Evolutionary conservation across 176 grass and related monocot species (phyloP).

Genomic region (Chrysopogon serrulatus): DNA sequence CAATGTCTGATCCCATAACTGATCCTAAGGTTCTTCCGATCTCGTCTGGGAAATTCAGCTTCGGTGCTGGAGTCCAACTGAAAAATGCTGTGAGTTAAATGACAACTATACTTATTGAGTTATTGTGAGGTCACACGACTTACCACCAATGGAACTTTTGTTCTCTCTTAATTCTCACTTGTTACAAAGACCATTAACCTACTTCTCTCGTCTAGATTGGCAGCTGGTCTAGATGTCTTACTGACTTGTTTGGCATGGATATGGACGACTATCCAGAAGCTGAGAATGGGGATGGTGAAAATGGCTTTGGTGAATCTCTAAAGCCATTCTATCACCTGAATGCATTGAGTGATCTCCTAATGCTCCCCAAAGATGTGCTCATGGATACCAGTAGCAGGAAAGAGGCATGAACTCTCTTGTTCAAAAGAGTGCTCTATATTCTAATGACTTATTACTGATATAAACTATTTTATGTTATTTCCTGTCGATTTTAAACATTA

Average conservation of each 20-base stretch:
- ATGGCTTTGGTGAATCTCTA: constrained; percentile 34
- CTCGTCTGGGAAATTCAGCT: constrained; percentile 77
- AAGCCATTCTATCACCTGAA: constrained; percentile 82
- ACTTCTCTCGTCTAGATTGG: constrained; percentile 65
- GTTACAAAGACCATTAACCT: background rate
- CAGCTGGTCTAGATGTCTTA: constrained; percentile 89
- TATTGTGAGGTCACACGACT: constrained; percentile 5
- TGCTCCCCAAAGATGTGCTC: constrained; percentile 96
- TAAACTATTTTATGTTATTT: background rate
- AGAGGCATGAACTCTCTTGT: constrained; percentile 56
- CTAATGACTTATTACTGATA: background rate
- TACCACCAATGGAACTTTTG: background rate
- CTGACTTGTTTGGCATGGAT: constrained; percentile 85
- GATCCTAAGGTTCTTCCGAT: constrained; percentile 88
- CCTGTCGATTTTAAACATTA: background rate
- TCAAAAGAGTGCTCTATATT: background rate
- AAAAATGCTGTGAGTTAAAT: constrained; percentile 92
- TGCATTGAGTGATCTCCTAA: constrained; percentile 97
- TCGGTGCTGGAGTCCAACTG: constrained; percentile 92
- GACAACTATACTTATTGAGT: constrained; percentile 2
- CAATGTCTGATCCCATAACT: constrained; percentile 79
- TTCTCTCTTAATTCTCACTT: background rate
- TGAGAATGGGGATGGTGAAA: constrained; percentile 42
- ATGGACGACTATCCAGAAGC: constrained; percentile 53
- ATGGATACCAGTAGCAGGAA: constrained; percentile 67